These are phyloP conservation scores for Monilinia vaccinii-corymbosi DNA, from an alignment of 2,329 filamentous ascomycete genomes.

Conservation along the genomic window DNA sequence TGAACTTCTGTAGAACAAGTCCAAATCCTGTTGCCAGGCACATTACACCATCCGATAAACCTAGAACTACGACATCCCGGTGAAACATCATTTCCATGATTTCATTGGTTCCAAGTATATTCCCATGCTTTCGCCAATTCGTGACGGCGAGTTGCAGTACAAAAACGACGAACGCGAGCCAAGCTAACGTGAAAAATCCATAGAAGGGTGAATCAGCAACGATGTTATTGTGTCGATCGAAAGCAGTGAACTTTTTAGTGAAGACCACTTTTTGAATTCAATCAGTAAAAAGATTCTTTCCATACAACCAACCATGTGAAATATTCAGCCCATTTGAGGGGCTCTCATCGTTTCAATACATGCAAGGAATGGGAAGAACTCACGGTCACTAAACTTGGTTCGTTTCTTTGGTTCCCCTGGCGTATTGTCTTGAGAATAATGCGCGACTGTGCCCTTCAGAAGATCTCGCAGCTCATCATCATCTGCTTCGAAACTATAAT, in stretches of 20 bases:
- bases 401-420: slow-evolving; percentile 20
- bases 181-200: slow-evolving; percentile 74
- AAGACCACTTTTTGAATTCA: slow-evolving; percentile 47
- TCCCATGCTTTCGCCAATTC: slow-evolving; percentile 63
- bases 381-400: slow-evolving; percentile 35
- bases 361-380: background rate
- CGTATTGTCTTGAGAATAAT: slow-evolving; percentile 20
- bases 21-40: slow-evolving; percentile 56
- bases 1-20: slow-evolving; percentile 53
- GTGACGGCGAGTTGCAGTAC: slow-evolving; percentile 57
- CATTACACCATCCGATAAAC: slow-evolving; percentile 60
- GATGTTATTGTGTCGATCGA: slow-evolving; percentile 61
- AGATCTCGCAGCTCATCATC: slow-evolving; percentile 24
- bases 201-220: slow-evolving; percentile 62
- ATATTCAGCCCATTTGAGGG: background rate
- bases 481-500: slow-evolving; percentile 25
- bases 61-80: slow-evolving; percentile 44
- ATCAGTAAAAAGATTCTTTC: background rate
- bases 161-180: slow-evolving; percentile 59
- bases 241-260: slow-evolving; percentile 62
- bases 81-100: slow-evolving; percentile 61
- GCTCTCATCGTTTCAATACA: background rate
- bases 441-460: slow-evolving; percentile 21
- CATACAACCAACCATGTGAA: background rate
- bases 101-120: slow-evolving; percentile 59